These are phyloP conservation scores for Prunus mira DNA, from an alignment of 306 rosid species.

Conservation along the genomic window DNA sequence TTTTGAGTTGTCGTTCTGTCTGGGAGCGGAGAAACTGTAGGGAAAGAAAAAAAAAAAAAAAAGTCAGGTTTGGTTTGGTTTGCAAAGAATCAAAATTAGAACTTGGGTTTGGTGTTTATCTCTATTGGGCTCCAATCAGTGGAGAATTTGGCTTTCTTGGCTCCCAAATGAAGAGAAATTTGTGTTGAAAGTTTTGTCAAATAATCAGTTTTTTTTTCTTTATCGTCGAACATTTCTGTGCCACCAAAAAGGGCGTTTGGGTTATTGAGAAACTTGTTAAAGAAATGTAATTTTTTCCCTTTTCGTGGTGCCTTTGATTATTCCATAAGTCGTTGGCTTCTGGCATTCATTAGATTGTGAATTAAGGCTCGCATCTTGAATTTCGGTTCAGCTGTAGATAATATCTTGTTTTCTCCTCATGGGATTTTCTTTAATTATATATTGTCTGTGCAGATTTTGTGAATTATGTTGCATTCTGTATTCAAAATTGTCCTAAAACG, in stretches of 20 bases:
- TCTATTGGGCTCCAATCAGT: slow-evolving; percentile 21
- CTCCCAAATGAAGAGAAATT: slow-evolving; percentile 5
- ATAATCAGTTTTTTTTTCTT: not conserved
- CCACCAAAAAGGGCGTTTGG: slow-evolving; percentile 14
- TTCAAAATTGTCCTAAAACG: slow-evolving; percentile 20
- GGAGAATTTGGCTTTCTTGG: slow-evolving; percentile 25
- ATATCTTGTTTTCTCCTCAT: slow-evolving; percentile 17
- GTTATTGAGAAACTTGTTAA: not conserved
- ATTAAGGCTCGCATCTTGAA: slow-evolving; percentile 25
- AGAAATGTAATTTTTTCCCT: slow-evolving; percentile 23
- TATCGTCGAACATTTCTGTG: slow-evolving; percentile 3
- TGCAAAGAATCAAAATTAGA: slow-evolving; percentile 33
- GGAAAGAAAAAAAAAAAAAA: slow-evolving; percentile 7
- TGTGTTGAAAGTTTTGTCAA: slow-evolving; percentile 9
- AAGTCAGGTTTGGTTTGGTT: slow-evolving; percentile 21
- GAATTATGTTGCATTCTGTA: slow-evolving; percentile 21
- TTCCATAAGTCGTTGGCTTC: slow-evolving; percentile 26
- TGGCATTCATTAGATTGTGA: slow-evolving; percentile 21
- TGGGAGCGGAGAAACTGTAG: slow-evolving; percentile 19
- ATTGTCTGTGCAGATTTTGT: slow-evolving; percentile 34
- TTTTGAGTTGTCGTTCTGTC: slow-evolving; percentile 13
- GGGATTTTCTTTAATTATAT: slow-evolving; percentile 34
- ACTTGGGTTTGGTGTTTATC: slow-evolving; percentile 20
- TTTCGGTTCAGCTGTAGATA: slow-evolving; percentile 31
- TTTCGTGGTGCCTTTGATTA: slow-evolving; percentile 3